These are phyloP conservation scores for Spergularia bocconei DNA, from an alignment of 148 eudicot species.

Conservation along the genomic window DNA sequence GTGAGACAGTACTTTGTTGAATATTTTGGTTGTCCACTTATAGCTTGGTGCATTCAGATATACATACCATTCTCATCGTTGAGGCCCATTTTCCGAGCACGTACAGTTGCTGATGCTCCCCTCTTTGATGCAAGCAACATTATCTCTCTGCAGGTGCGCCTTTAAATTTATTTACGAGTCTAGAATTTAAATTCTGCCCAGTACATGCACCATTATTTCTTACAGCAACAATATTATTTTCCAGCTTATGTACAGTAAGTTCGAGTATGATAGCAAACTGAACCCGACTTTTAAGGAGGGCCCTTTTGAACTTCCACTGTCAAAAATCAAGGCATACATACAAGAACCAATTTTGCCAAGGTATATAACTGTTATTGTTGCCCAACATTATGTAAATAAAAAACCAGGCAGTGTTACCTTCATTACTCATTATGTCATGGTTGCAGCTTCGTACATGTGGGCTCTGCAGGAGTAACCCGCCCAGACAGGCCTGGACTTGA, in stretches of 20 bases:
- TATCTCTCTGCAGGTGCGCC: constrained; percentile 66
- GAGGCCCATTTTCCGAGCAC: constrained; percentile 85
- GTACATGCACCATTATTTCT: constrained; percentile 7
- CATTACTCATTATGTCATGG: neutral
- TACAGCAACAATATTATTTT: constrained; percentile 16
- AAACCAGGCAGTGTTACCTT: neutral
- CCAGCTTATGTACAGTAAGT: constrained; percentile 99
- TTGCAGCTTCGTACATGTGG: constrained; percentile 80
- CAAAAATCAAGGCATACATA: constrained; percentile 72
- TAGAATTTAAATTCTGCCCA: neutral
- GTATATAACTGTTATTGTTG: constrained; percentile 29
- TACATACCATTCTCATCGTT: constrained; percentile 70
- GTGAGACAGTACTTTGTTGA: neutral
- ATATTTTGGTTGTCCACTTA: constrained; percentile 9
- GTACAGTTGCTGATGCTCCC: constrained; percentile 72
- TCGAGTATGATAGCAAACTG: constrained; percentile 87
- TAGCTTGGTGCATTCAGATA: constrained; percentile 42
- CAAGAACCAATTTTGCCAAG: constrained; percentile 82
- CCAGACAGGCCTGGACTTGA: constrained; percentile 96
- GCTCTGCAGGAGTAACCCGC: constrained; percentile 98
- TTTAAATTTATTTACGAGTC: neutral
- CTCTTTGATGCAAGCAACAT: constrained; percentile 74
- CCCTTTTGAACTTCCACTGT: constrained; percentile 86
- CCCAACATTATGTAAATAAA: neutral
- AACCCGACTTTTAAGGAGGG: constrained; percentile 95